Evolutionary conservation across 2,329 filamentous ascomycete species (phyloP).

Genomic region (Colletotrichum musicola): DNA sequence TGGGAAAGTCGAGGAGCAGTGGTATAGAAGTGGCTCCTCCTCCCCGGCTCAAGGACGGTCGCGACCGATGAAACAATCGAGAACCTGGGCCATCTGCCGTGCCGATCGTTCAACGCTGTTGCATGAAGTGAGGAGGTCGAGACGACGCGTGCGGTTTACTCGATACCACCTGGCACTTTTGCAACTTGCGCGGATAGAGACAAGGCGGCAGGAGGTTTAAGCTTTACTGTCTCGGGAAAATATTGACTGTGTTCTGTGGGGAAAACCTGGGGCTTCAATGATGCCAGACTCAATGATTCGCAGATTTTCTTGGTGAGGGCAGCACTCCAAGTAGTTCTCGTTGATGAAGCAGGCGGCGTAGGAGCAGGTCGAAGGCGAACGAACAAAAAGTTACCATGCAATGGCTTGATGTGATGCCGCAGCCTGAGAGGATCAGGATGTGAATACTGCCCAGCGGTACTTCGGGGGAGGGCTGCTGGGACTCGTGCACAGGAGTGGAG

Average conservation of each 20-base stretch:
- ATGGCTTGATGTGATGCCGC: slow-evolving; percentile 5
- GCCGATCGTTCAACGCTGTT: slow-evolving; percentile 30
- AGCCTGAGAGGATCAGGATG: not conserved
- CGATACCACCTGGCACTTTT: not conserved
- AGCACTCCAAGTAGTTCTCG: not conserved
- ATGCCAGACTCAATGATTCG: slow-evolving; percentile 11
- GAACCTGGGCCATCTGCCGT: slow-evolving; percentile 18
- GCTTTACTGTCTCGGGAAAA: slow-evolving; percentile 25
- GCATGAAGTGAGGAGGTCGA: slow-evolving; percentile 14
- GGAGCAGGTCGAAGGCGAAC: not conserved
- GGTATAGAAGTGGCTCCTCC: slow-evolving; percentile 14
- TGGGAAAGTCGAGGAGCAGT: slow-evolving; percentile 7
- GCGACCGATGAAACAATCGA: slow-evolving; percentile 24
- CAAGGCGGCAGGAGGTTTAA: slow-evolving; percentile 18
- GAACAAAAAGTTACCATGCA: not conserved
- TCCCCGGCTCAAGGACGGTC: slow-evolving; percentile 15
- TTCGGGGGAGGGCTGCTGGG: slow-evolving; percentile 1
- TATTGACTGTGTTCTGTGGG: slow-evolving; percentile 24
- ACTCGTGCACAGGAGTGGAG: too few species aligned
- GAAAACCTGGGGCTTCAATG: slow-evolving; percentile 15
- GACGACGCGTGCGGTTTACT: slow-evolving; percentile 6
- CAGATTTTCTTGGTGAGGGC: not conserved
- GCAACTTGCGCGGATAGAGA: not conserved
- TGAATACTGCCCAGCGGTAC: slow-evolving; percentile 5
- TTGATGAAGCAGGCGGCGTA: not conserved